Conservation (phyloP, 139 green algal genomes). For the Spirogloea muscicola region DNA sequence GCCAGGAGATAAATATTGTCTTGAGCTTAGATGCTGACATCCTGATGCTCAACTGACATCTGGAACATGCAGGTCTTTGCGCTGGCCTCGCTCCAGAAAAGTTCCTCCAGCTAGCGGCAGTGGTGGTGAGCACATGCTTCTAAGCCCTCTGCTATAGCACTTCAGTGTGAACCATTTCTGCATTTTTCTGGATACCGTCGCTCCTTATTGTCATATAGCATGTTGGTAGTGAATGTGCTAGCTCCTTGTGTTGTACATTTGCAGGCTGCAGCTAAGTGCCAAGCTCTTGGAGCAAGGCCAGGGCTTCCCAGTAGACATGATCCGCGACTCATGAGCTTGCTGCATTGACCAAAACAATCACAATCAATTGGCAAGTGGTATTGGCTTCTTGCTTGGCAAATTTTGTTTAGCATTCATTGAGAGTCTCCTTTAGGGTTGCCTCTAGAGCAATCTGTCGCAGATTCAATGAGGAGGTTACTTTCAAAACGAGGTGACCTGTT, state of each 20-base stretch:
- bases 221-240: background rate
- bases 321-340: background rate
- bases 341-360: no score
- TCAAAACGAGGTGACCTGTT: no score
- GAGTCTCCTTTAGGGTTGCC: no score
- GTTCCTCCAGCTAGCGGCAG: background rate
- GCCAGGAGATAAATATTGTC: no score
- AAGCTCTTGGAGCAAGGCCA: slow-evolving; percentile 21
- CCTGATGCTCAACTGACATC: no score
- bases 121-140: background rate
- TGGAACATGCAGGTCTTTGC: no score
- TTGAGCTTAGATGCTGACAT: no score
- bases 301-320: slow-evolving; percentile 24
- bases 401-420: no score
- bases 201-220: background rate
- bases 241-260: background rate
- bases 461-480: no score
- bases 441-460: no score
- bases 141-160: background rate
- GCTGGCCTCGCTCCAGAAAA: background rate
- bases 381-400: no score
- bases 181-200: background rate
- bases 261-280: slow-evolving; percentile 28
- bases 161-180: background rate
- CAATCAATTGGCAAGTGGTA: no score